Evolutionary conservation across 768 basidiomycete genomes (phyloP).

Genomic region (Trametopsis cervina): DNA sequence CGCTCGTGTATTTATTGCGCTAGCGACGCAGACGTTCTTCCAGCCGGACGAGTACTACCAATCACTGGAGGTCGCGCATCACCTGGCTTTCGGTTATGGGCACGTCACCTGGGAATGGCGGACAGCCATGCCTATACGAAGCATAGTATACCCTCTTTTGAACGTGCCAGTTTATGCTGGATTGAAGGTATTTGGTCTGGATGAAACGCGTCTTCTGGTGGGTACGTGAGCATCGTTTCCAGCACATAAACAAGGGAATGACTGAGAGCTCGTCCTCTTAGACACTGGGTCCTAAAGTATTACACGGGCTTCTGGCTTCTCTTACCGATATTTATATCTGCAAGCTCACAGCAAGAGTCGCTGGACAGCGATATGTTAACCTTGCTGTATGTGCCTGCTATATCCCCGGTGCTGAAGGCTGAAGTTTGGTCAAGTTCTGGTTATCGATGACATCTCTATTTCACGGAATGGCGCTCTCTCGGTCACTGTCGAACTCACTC

Average conservation of each 20-base stretch:
- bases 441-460: conserved; percentile 85
- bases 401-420: neutral
- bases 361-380: conserved; percentile 52
- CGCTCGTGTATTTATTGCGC: conserved; percentile 49
- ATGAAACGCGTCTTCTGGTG: conserved; percentile 57
- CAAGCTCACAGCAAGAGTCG: conserved; percentile 46
- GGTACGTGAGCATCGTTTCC: conserved; percentile 21
- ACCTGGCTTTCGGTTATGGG: conserved; percentile 85
- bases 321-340: conserved; percentile 72
- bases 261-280: conserved; percentile 24
- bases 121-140: conserved; percentile 60
- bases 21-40: conserved; percentile 79
- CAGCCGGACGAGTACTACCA: conserved; percentile 98
- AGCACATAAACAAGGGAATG: conserved; percentile 1
- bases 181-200: conserved; percentile 49
- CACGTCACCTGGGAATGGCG: conserved; percentile 97
- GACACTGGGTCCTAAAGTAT: conserved; percentile 67
- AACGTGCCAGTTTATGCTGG: conserved; percentile 77
- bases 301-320: conserved; percentile 75
- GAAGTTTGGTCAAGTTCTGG: conserved; percentile 44
- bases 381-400: conserved; percentile 50
- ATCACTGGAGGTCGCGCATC: conserved; percentile 87
- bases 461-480: conserved; percentile 73
- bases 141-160: conserved; percentile 73
- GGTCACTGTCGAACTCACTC: conserved; percentile 88